These are phyloP conservation scores for Bauhinia variegata DNA, from an alignment of 306 rosid species.

Conservation along the genomic window DNA sequence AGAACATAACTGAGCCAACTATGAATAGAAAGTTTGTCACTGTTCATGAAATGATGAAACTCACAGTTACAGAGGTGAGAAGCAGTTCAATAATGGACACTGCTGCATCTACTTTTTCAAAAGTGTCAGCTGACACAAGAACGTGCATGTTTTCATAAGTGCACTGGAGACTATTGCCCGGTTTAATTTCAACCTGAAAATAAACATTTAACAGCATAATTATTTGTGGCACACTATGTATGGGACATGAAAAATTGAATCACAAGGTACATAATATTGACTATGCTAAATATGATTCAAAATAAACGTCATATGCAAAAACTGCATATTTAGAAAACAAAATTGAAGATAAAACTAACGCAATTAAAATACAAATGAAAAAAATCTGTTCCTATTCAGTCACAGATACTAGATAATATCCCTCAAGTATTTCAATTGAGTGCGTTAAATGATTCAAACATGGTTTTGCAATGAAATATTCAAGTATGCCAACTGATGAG, in stretches of 20 bases:
- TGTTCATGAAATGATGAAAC: conserved; percentile 45
- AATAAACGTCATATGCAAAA: conserved; percentile 4
- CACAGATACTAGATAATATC: not conserved
- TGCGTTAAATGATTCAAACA: no score
- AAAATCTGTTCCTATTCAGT: not conserved
- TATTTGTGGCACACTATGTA: no score
- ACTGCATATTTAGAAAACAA: no score
- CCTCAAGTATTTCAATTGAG: no score
- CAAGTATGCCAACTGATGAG: no score
- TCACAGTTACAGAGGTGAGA: conserved; percentile 78
- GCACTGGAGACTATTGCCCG: conserved; percentile 55
- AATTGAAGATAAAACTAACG: not conserved
- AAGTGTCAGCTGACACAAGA: conserved; percentile 80
- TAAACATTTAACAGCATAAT: not conserved
- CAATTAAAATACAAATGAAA: conserved; percentile 5
- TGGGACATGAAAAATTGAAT: no score
- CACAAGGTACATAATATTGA: no score
- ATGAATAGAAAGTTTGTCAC: conserved; percentile 30
- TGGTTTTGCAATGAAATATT: no score
- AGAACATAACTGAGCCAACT: conserved; percentile 9
- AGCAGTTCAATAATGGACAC: conserved; percentile 80
- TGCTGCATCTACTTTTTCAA: conserved; percentile 90
- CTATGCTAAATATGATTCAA: not conserved
- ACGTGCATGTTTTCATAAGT: conserved; percentile 69
- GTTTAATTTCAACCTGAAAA: conserved; percentile 69